Evolutionary conservation across 306 rosid genomes (phyloP), one percentile per base, ranked within the genome.

Genomic region (Carpinus fangiana): DNA sequence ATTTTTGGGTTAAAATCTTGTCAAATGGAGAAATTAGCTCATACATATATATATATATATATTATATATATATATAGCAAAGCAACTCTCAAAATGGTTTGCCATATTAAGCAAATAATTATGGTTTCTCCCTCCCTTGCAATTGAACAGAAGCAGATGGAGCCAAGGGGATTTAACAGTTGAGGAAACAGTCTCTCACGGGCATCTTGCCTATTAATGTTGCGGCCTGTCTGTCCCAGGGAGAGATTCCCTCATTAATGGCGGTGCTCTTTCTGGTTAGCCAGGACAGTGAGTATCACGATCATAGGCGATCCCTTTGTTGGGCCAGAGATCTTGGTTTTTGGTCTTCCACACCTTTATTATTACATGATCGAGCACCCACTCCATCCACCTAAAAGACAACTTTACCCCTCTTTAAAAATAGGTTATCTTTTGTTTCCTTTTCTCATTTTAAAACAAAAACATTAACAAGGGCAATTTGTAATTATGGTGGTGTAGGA

Each of bases 171-270:
- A 17, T 60, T 76, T 56, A 71, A 80, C 61, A 75, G 55, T 80
- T 77, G 26, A 51, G 73, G 61, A 72, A 57, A 73, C 47, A 69
- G 78, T 64, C 52, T 72, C 78, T 72, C 78, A 75, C 79, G 83
- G 85, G 82, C 79, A 82, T 88, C 77, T 78, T 81, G 73, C 55
- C 73, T 73, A 85, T 87, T 85, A 89, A 87, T 87, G 90, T 84
- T 75, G 87, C 71, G 45, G 88, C 28, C 87, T 79, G 88, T 87
- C 55, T 55, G 72, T 79, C 80, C 43, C 88, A 87, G 87, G 80
- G 78, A 78, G 87, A 87, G 93, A 90, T 90, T 87, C 93, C 93
- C 87, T 84, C 80, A 76, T 80, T 87, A 17, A 90, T 61, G 84
- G 86, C 36, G 78, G 66, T 77, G 80, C 57, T 82, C 89, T 83